phyloP scores from a whole-genome alignment of 139 green algal genomes.

The Picochlorum sp. region DNA sequence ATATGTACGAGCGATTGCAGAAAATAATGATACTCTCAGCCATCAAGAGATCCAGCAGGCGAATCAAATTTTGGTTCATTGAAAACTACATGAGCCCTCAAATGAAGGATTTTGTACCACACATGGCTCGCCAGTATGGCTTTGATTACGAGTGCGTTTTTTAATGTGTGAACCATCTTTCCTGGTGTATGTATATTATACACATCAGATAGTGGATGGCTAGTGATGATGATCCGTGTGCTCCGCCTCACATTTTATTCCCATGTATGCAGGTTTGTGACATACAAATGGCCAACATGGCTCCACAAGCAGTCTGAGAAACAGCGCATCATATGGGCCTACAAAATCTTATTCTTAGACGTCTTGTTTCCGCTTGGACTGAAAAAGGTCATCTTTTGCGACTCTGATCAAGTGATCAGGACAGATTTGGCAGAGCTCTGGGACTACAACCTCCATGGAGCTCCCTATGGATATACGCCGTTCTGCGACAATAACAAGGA shows the following conservation, averaged over 20 bases:
- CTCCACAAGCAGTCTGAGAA: constrained; percentile 94
- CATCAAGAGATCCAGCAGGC: constrained; percentile 70
- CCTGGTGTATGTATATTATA: too few relatives aligned
- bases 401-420: constrained; percentile 92
- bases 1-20: constrained; percentile 98
- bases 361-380: constrained; percentile 92
- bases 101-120: constrained; percentile 73
- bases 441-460: constrained; percentile 86
- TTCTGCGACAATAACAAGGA: constrained; percentile 98
- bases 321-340: constrained; percentile 90
- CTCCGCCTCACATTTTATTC: too few relatives aligned
- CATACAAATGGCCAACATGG: constrained; percentile 98
- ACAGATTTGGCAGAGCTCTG: constrained; percentile 85
- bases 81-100: constrained; percentile 97
- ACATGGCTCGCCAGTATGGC: constrained; percentile 75
- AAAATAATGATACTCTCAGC: constrained; percentile 98
- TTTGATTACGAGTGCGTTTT: constrained; percentile 77
- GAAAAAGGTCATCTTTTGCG: constrained; percentile 92
- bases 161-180: neutral
- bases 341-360: constrained; percentile 98
- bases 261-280: constrained; percentile 62
- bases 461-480: constrained; percentile 90
- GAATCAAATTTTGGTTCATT: constrained; percentile 99
- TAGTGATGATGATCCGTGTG: too few relatives aligned
- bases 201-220: too few relatives aligned